Evolutionary conservation across 2,329 filamentous ascomycete species (phyloP).

Genomic region (Coleophoma eucalyptorum): DNA sequence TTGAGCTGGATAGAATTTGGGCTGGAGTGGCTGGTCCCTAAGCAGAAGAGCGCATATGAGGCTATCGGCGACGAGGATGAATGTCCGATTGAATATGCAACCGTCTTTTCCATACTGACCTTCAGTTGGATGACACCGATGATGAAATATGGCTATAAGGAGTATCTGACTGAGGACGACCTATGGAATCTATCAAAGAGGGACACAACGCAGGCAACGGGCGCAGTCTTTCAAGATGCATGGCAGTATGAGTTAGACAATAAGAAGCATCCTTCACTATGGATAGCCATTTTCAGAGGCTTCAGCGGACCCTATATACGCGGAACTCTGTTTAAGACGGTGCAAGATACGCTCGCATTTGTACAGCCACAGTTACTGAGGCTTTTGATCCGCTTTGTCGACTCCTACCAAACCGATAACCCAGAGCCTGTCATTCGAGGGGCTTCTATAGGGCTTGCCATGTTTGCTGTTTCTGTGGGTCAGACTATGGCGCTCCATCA

Average conservation of each 20-base stretch:
- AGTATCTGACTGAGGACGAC: conserved; percentile 90
- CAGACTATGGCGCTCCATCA: conserved; percentile 94
- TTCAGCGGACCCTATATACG: conserved; percentile 83
- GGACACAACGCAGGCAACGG: conserved; percentile 76
- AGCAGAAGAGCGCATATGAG: conserved; percentile 66
- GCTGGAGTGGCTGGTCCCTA: conserved; percentile 67
- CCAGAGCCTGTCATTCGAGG: conserved; percentile 81
- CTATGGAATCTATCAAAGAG: conserved; percentile 84
- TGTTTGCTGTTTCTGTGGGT: conserved; percentile 83
- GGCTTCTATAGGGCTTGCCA: conserved; percentile 80
- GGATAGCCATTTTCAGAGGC: conserved; percentile 78
- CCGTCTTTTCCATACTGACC: conserved; percentile 87
- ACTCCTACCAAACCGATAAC: conserved; percentile 62
- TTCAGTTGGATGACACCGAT: conserved; percentile 99
- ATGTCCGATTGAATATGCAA: conserved; percentile 78
- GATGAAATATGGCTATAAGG: conserved; percentile 92
- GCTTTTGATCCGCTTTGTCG: conserved; percentile 78
- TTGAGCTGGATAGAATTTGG: conserved; percentile 58
- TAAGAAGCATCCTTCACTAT: conserved; percentile 72
- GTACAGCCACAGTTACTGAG: conserved; percentile 87
- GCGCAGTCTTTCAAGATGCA: conserved; percentile 63
- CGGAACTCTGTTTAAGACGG: conserved; percentile 82
- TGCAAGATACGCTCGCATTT: conserved; percentile 83
- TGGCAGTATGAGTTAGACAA: conserved; percentile 76
- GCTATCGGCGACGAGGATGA: conserved; percentile 65